Conservation (phyloP, 805 yeast genomes). For the Ogataea pini region DNA sequence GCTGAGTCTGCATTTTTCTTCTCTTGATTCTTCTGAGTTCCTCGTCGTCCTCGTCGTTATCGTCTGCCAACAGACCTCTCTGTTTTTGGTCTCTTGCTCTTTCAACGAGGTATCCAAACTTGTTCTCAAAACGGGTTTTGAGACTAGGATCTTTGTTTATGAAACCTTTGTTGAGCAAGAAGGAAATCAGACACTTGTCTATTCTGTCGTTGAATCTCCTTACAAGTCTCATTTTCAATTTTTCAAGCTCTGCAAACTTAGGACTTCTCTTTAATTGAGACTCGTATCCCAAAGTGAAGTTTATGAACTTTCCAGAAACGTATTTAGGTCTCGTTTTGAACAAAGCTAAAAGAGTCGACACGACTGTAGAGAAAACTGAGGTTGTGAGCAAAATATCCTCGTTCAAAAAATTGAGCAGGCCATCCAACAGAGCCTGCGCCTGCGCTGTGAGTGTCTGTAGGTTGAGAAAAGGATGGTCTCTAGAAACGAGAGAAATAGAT, state of each 20-base stretch:
- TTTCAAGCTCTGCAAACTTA: constrained; percentile 40
- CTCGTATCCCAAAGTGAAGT: constrained; percentile 61
- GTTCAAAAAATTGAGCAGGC: constrained; percentile 55
- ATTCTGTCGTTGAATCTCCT: constrained; percentile 39
- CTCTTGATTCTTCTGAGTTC: constrained; percentile 26
- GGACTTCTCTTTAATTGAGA: constrained; percentile 56
- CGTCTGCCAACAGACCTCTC: constrained; percentile 39
- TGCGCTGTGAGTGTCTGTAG: constrained; percentile 59
- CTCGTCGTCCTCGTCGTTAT: constrained; percentile 46
- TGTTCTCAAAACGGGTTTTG: constrained; percentile 36
- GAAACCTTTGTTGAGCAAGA: constrained; percentile 36
- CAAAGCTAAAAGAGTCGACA: constrained; percentile 63
- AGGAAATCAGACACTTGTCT: constrained; percentile 35
- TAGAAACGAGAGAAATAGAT: constrained; percentile 51
- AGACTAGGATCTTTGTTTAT: constrained; percentile 34
- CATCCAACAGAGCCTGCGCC: constrained; percentile 66
- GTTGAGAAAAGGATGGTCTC: constrained; percentile 67
- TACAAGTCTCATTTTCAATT: constrained; percentile 32
- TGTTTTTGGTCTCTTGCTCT: constrained; percentile 31
- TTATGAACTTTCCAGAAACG: constrained; percentile 53
- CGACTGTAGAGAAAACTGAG: constrained; percentile 63
- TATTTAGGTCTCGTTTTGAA: constrained; percentile 67
- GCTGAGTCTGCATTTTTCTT: constrained; percentile 21
- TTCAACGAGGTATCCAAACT: constrained; percentile 34
- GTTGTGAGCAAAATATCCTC: constrained; percentile 57